Percentiles rank a stretch among this genome's conserved stretches.
Evolutionary conservation across 179 eudicot species (phyloP).

Genomic region (Actinidia polygama): DNA sequence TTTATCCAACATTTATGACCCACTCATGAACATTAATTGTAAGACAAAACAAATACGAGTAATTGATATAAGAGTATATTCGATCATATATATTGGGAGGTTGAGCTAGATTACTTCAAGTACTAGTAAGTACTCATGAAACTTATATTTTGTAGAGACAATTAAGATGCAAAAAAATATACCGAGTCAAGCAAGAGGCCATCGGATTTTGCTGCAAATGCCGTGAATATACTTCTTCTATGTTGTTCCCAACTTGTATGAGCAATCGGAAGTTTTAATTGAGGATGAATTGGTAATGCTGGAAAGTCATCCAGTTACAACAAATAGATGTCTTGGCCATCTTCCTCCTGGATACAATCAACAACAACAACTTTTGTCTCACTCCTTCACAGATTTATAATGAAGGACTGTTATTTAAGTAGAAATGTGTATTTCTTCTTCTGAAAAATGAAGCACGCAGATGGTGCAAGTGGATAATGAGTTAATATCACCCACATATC

Average conservation of each 20-base stretch:
- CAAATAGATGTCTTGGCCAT: not conserved
- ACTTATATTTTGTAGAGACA: not conserved
- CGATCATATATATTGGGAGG: too few species aligned
- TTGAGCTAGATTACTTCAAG: too few species aligned
- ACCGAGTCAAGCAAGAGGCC: slow-evolving; percentile 62
- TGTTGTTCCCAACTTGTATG: not conserved
- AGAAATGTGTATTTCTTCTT: too few species aligned
- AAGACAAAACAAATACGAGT: too few species aligned
- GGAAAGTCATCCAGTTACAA: not conserved
- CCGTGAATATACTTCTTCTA: slow-evolving; percentile 20
- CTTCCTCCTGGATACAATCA: too few species aligned
- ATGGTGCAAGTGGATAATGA: not conserved
- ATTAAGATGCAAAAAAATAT: slow-evolving; percentile 12
- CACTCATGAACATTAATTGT: too few species aligned
- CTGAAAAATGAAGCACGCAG: not conserved
- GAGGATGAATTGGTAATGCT: too few species aligned
- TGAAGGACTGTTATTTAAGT: not conserved
- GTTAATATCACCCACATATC: slow-evolving; percentile 7
- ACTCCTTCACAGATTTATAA: not conserved
- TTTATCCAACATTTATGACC: too few species aligned
- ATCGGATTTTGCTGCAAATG: slow-evolving; percentile 52
- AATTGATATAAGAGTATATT: too few species aligned
- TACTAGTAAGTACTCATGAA: too few species aligned
- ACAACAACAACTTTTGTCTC: too few species aligned
- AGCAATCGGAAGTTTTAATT: not conserved